Evolutionary conservation across 2,329 filamentous ascomycete species (phyloP).

Genomic region (Monosporascus sp.): DNA sequence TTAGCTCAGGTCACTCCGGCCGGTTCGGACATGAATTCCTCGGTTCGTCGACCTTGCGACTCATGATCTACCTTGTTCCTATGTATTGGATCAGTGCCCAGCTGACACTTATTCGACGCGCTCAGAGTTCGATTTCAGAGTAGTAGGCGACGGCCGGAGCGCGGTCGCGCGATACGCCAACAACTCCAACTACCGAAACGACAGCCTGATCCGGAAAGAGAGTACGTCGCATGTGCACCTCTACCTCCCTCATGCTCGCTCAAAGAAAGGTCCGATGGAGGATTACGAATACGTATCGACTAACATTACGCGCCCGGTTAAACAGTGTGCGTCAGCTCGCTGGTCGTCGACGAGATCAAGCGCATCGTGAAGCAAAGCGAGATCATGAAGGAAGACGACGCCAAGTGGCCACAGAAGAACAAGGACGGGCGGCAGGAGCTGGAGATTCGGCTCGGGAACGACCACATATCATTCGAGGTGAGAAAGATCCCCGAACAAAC

Average conservation of each 20-base stretch:
- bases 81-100: too few species aligned
- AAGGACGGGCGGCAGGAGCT: conserved; percentile 96
- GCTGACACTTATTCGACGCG: conserved; percentile 8
- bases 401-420: conserved; percentile 98
- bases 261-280: too few species aligned
- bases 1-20: conserved; percentile 91
- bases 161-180: conserved; percentile 96
- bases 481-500: conserved; percentile 13
- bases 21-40: conserved; percentile 98
- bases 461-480: conserved; percentile 98
- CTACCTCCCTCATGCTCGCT: background rate
- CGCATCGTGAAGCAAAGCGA: conserved; percentile 96
- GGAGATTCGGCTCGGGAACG: conserved; percentile 87
- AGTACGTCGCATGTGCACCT: conserved; percentile 54
- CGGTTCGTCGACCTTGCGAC: conserved; percentile 47
- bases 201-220: conserved; percentile 98
- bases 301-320: conserved; percentile 1
- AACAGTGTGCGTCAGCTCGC: conserved; percentile 89
- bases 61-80: too few species aligned
- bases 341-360: conserved; percentile 90
- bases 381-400: conserved; percentile 98
- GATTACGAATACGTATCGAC: background rate
- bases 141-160: conserved; percentile 86
- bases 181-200: conserved; percentile 99
- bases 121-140: conserved; percentile 91